Percentiles rank a stretch among this genome's conserved stretches.
These are phyloP conservation scores for Fusarium humuli DNA, from an alignment of 2,329 filamentous ascomycete species.

Conservation along the genomic window DNA sequence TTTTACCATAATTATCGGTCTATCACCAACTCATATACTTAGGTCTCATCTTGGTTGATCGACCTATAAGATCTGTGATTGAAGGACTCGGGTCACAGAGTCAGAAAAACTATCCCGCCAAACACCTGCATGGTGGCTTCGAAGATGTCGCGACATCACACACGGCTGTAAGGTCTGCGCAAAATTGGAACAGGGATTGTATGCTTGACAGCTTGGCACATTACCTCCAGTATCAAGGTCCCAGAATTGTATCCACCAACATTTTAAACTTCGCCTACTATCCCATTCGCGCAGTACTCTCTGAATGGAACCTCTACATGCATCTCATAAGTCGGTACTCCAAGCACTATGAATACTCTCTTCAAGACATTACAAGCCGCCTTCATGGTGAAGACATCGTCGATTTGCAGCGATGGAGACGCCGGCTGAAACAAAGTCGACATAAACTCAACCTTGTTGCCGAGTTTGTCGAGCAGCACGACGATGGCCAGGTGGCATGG, in stretches of 20 bases:
- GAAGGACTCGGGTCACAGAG: fast-evolving
- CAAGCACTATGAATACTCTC: not conserved
- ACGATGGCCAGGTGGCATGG: not conserved
- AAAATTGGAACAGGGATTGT: fast-evolving
- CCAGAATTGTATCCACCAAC: fast-evolving
- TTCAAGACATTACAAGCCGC: not conserved
- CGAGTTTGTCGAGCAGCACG: fast-evolving
- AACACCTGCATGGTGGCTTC: not conserved
- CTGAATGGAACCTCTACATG: not conserved
- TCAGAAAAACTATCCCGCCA: fast-evolving
- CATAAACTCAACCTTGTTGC: fast-evolving
- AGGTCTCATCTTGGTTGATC: not conserved
- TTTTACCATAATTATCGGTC: not conserved
- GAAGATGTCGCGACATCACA: not conserved
- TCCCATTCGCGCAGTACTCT: fast-evolving
- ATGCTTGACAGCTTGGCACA: not conserved
- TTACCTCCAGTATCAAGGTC: not conserved
- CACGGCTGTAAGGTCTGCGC: fast-evolving
- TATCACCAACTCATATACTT: too few species aligned
- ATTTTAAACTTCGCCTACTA: not conserved
- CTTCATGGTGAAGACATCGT: not conserved
- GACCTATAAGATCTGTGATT: fast-evolving
- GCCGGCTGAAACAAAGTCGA: not conserved
- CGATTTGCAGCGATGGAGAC: not conserved
- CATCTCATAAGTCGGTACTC: not conserved